phyloP scores from a whole-genome alignment of 768 basidiomycete species.

The Xerocomus brunneocitrinus region DNA sequence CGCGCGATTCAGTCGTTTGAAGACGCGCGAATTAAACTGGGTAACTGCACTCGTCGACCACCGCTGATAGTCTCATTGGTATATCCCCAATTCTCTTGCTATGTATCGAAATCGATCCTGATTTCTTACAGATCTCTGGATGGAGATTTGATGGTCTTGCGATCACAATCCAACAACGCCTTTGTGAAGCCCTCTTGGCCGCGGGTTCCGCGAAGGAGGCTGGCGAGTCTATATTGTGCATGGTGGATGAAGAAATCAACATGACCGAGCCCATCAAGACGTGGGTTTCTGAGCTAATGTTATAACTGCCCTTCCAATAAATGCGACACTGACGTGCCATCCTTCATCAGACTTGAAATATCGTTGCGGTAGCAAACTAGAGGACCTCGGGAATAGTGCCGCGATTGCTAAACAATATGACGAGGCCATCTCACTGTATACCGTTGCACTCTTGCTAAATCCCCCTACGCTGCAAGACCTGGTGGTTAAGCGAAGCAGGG shows the following conservation, averaged over 20 bases:
- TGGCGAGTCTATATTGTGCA: background rate
- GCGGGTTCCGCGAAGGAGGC: background rate
- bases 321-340: background rate
- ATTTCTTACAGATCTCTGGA: slow-evolving; percentile 2
- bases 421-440: too few relatives aligned
- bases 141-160: slow-evolving; percentile 5
- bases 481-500: background rate
- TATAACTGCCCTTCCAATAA: too few relatives aligned
- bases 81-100: too few relatives aligned
- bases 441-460: background rate
- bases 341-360: background rate
- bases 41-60: background rate
- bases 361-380: background rate
- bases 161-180: too few relatives aligned
- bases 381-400: background rate
- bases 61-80: background rate
- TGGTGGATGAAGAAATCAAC: background rate
- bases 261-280: background rate
- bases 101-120: background rate
- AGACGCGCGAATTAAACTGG: background rate
- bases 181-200: background rate
- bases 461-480: background rate
- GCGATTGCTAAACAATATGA: background rate
- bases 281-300: too few relatives aligned
- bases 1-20: background rate